Percentiles rank a stretch among this genome's conserved stretches.
Conservation (phyloP, 768 basidiomycete genomes). For the Filobasidium wieringae region DNA sequence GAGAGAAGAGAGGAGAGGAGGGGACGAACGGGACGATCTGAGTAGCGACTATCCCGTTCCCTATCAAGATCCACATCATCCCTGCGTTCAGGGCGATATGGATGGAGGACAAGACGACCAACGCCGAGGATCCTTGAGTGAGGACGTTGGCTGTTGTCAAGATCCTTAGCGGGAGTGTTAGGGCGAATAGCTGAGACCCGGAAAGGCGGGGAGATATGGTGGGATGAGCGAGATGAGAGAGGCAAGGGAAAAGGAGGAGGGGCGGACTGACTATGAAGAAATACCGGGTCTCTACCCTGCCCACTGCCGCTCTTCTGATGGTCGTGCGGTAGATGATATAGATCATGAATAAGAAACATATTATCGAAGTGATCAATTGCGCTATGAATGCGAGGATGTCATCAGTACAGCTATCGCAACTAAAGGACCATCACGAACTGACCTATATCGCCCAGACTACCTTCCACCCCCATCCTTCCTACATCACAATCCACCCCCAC, state of each 20-base stretch:
- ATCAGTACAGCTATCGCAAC: not conserved
- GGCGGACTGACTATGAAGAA: constrained; percentile 29
- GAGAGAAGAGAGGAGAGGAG: constrained; percentile 1
- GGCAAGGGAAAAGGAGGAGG: not conserved
- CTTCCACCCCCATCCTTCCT: constrained; percentile 47
- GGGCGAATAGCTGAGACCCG: constrained; percentile 18
- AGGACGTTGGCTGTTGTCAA: constrained; percentile 68
- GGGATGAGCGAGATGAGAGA: not conserved
- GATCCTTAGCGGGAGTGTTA: constrained; percentile 63
- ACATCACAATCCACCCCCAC: constrained; percentile 73
- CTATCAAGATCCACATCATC: constrained; percentile 54
- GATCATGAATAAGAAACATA: constrained; percentile 54
- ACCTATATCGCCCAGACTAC: constrained; percentile 49
- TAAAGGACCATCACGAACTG: constrained; percentile 42
- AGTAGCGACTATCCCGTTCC: constrained; percentile 37
- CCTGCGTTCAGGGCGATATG: constrained; percentile 67
- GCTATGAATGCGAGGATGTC: constrained; percentile 39
- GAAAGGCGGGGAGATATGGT: not conserved
- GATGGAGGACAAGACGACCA: constrained; percentile 61
- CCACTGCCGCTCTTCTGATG: constrained; percentile 76
- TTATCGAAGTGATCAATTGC: constrained; percentile 67
- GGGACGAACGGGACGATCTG: constrained; percentile 82
- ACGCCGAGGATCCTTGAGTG: constrained; percentile 58
- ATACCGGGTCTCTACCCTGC: constrained; percentile 40
- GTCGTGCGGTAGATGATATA: constrained; percentile 51